Evolutionary conservation across 2,329 filamentous ascomycete genomes (phyloP), one percentile per base, ranked within the genome.

Genomic region (Xylaria sp.): DNA sequence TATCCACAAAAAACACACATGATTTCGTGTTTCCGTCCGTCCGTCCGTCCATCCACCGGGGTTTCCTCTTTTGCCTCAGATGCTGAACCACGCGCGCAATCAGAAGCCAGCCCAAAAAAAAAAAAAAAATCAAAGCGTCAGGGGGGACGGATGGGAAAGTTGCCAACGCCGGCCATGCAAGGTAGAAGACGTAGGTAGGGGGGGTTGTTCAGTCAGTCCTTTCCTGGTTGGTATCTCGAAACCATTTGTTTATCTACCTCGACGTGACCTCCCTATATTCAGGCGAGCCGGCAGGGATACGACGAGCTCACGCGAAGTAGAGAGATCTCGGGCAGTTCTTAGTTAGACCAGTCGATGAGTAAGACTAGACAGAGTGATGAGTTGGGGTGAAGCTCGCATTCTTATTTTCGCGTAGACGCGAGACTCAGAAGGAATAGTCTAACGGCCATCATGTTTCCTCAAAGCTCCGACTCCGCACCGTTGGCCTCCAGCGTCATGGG

Each of bases 401-500:
- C 29, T 34, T 4, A 13, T 4, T 11, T 34, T 13, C 16, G 11
- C 11, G 24, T 13, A 13, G 29, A 34, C 17, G 21, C 29, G 37
- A 37, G 38, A 37, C 7, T 16, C 44, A 26, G 29, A 34, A 29
- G 21, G 26, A 45, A 26, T 22, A 17, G 41, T 41, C 44, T 51
- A 29, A 18, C 29, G 20, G 44, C 38, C 22, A 29, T 17, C 20
- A 49, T 39, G 20, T 45, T 47, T 20, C 48, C 48, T 56, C 67
- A 79, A 48, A 85, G 76, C 70, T 83, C 82, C 29, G 81, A 82
- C 67, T 84, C 81, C 52, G 76, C 81, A 48, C 80, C 81, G 55
- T 84, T 83, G 4, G 79, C 72, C 59, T 83, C 83, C 45, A 82
- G 59, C 3, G 75, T 74, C 79, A 84, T 85, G 4, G 81, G 80